Conservation (phyloP, 306 rosid species). For the Lathyrus aphaca region DNA sequence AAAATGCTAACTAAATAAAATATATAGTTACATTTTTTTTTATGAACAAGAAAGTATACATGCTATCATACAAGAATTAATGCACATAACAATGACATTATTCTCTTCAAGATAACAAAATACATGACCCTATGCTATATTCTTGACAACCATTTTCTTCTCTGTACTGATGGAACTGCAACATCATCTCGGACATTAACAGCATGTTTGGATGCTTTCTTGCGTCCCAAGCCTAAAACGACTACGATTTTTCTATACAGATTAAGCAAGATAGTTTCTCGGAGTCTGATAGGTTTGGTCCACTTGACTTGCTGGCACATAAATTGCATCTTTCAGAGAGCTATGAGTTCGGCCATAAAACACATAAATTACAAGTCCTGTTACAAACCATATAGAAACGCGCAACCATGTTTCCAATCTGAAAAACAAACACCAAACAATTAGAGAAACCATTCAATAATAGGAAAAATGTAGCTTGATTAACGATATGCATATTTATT, state of each 20-base stretch:
- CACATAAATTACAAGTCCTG: slow-evolving; percentile 62
- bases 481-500: slow-evolving; percentile 12
- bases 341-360: slow-evolving; percentile 84
- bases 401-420: slow-evolving; percentile 78
- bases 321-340: slow-evolving; percentile 65
- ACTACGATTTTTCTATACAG: not conserved
- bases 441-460: slow-evolving; percentile 33
- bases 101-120: no score
- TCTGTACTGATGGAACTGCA: slow-evolving; percentile 28
- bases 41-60: no score
- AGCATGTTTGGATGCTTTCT: not conserved
- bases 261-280: slow-evolving; percentile 38
- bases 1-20: no score
- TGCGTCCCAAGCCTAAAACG: not conserved
- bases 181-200: not conserved
- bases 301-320: slow-evolving; percentile 58
- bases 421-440: slow-evolving; percentile 32
- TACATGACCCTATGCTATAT: no score
- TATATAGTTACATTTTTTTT: no score
- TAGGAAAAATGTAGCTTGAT: slow-evolving; percentile 3
- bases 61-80: no score
- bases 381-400: slow-evolving; percentile 71
- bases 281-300: slow-evolving; percentile 52
- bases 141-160: slow-evolving; percentile 24
- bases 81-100: no score